Conservation (phyloP, 768 basidiomycete species). For the Mycena venus region DNA sequence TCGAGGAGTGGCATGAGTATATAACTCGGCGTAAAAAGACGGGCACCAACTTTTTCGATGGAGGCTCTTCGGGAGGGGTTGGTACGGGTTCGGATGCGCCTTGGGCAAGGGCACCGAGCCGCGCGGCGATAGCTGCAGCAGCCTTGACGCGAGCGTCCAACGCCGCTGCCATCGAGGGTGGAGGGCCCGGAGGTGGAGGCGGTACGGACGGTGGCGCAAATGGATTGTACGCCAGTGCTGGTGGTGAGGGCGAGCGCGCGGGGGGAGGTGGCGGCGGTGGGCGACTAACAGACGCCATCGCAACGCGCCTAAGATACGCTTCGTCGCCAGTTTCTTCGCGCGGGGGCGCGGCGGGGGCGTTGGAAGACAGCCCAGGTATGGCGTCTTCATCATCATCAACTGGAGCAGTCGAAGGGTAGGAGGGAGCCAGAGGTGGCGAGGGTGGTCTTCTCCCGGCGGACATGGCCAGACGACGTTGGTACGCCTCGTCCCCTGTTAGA, state of each 20-base stretch:
- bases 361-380: slow-evolving; percentile 38
- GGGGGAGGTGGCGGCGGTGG: slow-evolving; percentile 44
- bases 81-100: slow-evolving; percentile 43
- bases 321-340: slow-evolving; percentile 72
- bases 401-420: background rate
- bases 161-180: slow-evolving; percentile 50
- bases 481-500: slow-evolving; percentile 85
- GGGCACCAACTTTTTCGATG: slow-evolving; percentile 25
- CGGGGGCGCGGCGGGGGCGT: slow-evolving; percentile 29
- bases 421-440: slow-evolving; percentile 30
- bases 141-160: slow-evolving; percentile 81
- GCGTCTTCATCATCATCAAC: slow-evolving; percentile 34
- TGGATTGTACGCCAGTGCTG: slow-evolving; percentile 75
- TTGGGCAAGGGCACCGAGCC: slow-evolving; percentile 69
- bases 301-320: slow-evolving; percentile 73
- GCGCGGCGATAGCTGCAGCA: slow-evolving; percentile 88
- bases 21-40: background rate
- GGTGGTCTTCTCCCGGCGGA: slow-evolving; percentile 50
- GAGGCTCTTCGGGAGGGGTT: slow-evolving; percentile 43
- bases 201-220: slow-evolving; percentile 74
- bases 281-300: slow-evolving; percentile 61
- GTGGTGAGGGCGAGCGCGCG: slow-evolving; percentile 57
- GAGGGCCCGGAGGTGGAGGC: slow-evolving; percentile 65
- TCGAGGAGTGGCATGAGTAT: background rate
- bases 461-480: slow-evolving; percentile 81